phyloP scores from a whole-genome alignment of 495 filamentous ascomycete genomes.

The Cercophora scortea region DNA sequence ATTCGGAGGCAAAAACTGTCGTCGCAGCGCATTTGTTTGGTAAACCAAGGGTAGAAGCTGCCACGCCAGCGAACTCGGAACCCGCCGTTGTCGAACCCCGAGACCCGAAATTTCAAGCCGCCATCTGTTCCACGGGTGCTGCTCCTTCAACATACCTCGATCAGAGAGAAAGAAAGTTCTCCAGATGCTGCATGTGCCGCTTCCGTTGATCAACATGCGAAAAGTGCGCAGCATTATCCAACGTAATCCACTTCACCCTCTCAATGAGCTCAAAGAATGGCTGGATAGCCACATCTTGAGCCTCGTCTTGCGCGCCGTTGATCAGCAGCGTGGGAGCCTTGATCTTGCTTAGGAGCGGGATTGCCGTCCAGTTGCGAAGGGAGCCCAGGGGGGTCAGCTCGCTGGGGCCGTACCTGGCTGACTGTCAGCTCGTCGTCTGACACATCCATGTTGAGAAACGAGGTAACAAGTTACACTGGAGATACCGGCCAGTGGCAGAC shows the following conservation, averaged over 20 bases:
- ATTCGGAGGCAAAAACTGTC: too few relatives aligned
- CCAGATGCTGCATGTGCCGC: neutral
- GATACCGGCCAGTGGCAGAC: neutral
- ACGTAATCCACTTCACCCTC: conserved; percentile 1
- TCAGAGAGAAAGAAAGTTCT: neutral
- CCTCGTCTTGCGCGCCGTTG: neutral
- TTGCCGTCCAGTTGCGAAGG: neutral
- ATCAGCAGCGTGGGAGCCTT: neutral
- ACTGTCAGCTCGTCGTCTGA: neutral
- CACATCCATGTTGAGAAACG: neutral
- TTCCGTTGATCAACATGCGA: neutral
- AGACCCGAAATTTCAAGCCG: too few relatives aligned
- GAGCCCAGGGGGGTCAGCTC: neutral
- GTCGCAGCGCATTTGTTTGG: too few relatives aligned
- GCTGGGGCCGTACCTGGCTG: neutral
- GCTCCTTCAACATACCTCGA: too few relatives aligned
- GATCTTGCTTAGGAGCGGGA: neutral
- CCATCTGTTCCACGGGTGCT: too few relatives aligned
- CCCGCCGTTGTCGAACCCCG: too few relatives aligned
- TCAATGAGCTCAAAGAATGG: neutral
- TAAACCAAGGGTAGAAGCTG: too few relatives aligned
- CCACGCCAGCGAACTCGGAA: too few relatives aligned
- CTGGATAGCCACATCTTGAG: neutral
- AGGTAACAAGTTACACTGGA: neutral
- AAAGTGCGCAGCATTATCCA: neutral